Conservation (phyloP, 345 rosid genomes). For the Nasturtium officinale region DNA sequence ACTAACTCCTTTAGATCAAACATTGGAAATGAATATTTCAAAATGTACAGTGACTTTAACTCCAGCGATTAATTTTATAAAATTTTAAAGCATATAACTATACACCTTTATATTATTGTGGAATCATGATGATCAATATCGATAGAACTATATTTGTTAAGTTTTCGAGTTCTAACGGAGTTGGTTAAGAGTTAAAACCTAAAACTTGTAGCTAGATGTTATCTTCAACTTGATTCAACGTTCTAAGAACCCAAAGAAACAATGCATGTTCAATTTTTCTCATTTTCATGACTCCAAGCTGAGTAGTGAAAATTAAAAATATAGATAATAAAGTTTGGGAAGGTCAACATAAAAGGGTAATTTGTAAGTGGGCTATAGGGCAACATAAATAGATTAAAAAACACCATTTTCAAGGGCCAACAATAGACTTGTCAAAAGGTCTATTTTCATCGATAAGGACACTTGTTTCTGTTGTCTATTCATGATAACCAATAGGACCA, state of each 20-base stretch:
- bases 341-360: conserved; percentile 29
- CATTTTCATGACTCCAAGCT: conserved; percentile 29
- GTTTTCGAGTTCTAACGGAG: neutral
- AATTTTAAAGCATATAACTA: neutral
- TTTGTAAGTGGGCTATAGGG: conserved; percentile 26
- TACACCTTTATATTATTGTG: neutral
- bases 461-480: conserved; percentile 40
- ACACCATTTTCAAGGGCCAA: conserved; percentile 36
- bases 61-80: neutral
- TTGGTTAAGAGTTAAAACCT: neutral
- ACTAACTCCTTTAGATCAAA: neutral
- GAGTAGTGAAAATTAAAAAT: neutral
- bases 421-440: conserved; percentile 31
- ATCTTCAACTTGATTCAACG: conserved; percentile 14
- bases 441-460: conserved; percentile 35
- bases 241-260: conserved; percentile 21
- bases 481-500: conserved; percentile 31
- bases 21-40: neutral
- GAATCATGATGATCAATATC: conserved; percentile 4
- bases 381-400: conserved; percentile 29
- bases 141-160: conserved; percentile 5
- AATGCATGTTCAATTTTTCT: conserved; percentile 38
- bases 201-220: conserved; percentile 7
- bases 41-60: neutral
- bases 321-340: conserved; percentile 11